These are phyloP conservation scores for Ogataea hybrid DNA, from an alignment of 1,139 yeast species.

Conservation along the genomic window DNA sequence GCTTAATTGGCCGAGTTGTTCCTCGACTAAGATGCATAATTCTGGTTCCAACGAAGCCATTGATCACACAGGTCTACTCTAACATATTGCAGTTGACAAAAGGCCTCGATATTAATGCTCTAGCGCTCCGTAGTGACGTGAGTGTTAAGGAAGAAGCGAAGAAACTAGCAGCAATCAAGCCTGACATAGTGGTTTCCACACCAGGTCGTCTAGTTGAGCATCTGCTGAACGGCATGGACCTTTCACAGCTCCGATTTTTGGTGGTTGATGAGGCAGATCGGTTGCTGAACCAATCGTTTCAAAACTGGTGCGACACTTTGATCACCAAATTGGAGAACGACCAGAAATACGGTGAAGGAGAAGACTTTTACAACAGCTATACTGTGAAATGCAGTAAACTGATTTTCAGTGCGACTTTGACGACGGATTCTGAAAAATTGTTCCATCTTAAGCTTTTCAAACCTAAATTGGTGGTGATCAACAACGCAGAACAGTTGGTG, in stretches of 20 bases:
- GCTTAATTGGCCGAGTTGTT: constrained; percentile 59
- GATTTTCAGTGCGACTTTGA: constrained; percentile 89
- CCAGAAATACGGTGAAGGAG: constrained; percentile 13
- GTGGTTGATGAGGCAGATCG: constrained; percentile 97
- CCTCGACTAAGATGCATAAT: constrained; percentile 76
- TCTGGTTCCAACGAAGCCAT: constrained; percentile 86
- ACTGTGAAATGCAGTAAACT: constrained; percentile 50
- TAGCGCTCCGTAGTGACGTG: constrained; percentile 59
- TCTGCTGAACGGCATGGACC: constrained; percentile 40
- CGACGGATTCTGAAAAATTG: constrained; percentile 88
- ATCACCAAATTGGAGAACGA: constrained; percentile 45
- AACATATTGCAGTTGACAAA: constrained; percentile 59
- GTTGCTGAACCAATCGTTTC: constrained; percentile 84
- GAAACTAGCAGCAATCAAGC: constrained; percentile 47
- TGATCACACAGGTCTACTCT: constrained; percentile 75
- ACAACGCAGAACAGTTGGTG: constrained; percentile 41
- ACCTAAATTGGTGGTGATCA: constrained; percentile 74
- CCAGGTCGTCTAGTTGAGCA: constrained; percentile 98
- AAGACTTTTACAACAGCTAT: constrained; percentile 32
- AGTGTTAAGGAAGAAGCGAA: constrained; percentile 66
- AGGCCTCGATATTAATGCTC: constrained; percentile 64
- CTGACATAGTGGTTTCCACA: constrained; percentile 80
- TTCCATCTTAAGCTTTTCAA: constrained; percentile 63
- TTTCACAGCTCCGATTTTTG: constrained; percentile 59
- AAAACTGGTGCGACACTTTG: constrained; percentile 85